Percentiles rank a stretch among this genome's conserved stretches.
Evolutionary conservation across 2,329 filamentous ascomycete species (phyloP).

Genomic region (Colletotrichum truncatum): DNA sequence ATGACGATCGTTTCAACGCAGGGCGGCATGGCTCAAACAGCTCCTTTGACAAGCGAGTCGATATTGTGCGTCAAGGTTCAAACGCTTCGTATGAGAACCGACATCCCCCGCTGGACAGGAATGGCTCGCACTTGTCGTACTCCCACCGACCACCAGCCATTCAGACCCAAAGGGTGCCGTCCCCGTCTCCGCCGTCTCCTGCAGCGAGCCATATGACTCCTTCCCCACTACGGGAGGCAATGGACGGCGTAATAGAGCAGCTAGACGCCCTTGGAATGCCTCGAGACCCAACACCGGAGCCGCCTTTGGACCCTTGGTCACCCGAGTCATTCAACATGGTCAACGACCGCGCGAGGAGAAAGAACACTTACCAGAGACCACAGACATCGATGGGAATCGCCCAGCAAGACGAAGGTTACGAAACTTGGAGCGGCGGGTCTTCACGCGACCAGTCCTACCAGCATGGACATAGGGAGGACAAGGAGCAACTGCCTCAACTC

Average conservation of each 20-base stretch:
- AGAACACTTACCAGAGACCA: slow-evolving; percentile 57
- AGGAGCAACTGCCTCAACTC: slow-evolving; percentile 73
- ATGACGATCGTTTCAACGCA: slow-evolving; percentile 43
- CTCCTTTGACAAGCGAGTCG: slow-evolving; percentile 49
- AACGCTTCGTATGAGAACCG: slow-evolving; percentile 41
- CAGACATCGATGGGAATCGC: slow-evolving; percentile 80
- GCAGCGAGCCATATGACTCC: slow-evolving; percentile 78
- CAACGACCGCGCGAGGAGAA: slow-evolving; percentile 49
- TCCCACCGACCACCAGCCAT: slow-evolving; percentile 47
- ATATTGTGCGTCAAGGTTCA: slow-evolving; percentile 39
- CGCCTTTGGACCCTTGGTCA: slow-evolving; percentile 82
- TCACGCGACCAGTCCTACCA: slow-evolving; percentile 57
- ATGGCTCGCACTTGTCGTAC: slow-evolving; percentile 50
- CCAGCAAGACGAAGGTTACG: slow-evolving; percentile 68
- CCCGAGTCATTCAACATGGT: slow-evolving; percentile 82
- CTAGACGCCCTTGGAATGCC: slow-evolving; percentile 83
- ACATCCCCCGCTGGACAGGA: slow-evolving; percentile 40
- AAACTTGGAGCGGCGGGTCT: slow-evolving; percentile 65
- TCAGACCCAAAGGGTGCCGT: slow-evolving; percentile 65
- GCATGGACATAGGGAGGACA: slow-evolving; percentile 52
- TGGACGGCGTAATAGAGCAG: slow-evolving; percentile 98
- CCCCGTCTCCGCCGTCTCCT: slow-evolving; percentile 75
- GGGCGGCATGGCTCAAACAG: slow-evolving; percentile 49
- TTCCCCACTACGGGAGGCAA: slow-evolving; percentile 90
- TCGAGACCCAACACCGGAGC: slow-evolving; percentile 62